Conservation (phyloP, 805 yeast genomes). For the Brettanomyces anomalus region DNA sequence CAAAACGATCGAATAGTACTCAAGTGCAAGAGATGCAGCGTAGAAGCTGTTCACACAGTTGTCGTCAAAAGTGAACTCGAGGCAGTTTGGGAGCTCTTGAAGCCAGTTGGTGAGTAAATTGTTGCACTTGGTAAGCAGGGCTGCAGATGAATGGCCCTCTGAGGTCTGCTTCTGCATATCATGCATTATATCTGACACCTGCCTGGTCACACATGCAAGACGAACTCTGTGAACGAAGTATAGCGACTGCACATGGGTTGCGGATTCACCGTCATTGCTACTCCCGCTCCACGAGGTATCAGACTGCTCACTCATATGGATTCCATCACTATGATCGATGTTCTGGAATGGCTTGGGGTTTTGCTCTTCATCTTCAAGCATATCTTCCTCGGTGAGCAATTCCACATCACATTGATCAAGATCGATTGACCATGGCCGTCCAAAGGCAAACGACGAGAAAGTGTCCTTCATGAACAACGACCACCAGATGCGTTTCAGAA, state of each 20-base stretch:
- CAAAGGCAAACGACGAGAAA: conserved; percentile 55
- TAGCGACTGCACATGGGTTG: conserved; percentile 31
- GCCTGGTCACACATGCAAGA: conserved; percentile 57
- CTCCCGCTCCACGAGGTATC: background rate
- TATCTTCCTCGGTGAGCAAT: conserved; percentile 58
- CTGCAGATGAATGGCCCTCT: conserved; percentile 40
- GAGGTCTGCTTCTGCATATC: conserved; percentile 24
- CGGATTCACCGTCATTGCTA: background rate
- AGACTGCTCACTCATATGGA: background rate
- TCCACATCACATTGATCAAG: conserved; percentile 69
- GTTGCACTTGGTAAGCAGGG: conserved; percentile 55
- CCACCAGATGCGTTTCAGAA: conserved; percentile 75
- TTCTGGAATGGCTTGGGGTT: no score
- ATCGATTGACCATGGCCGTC: conserved; percentile 63
- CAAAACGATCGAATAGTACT: conserved; percentile 66
- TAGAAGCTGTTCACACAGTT: conserved; percentile 19
- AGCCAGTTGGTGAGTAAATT: conserved; percentile 75
- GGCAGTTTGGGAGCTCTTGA: conserved; percentile 50
- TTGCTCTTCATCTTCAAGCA: conserved; percentile 48
- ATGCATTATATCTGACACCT: conserved; percentile 27
- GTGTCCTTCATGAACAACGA: conserved; percentile 60
- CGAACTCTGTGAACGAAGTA: conserved; percentile 55
- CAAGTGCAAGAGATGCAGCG: conserved; percentile 49
- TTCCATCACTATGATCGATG: conserved; percentile 11
- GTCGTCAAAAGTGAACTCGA: conserved; percentile 52